These are phyloP conservation scores for Daphne laureola DNA, from an alignment of 441 rosid species.

Conservation along the genomic window DNA sequence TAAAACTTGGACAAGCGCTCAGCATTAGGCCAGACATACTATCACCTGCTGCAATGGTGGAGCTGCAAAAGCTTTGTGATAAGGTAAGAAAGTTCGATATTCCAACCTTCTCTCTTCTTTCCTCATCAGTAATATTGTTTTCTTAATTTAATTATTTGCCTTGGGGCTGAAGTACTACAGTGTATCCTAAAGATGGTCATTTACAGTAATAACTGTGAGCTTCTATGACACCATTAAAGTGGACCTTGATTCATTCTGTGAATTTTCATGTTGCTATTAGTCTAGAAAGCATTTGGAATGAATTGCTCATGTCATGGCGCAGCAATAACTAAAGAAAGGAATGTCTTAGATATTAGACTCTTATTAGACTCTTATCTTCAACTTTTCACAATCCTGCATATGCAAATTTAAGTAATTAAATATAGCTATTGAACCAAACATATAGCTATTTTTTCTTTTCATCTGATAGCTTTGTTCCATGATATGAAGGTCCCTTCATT, in stretches of 20 bases:
- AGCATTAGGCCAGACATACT: constrained; percentile 96
- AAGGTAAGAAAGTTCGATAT: constrained; percentile 43
- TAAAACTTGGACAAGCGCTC: constrained; percentile 97
- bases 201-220: not conserved
- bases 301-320: too few relatives aligned
- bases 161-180: not conserved
- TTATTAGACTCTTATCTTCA: too few relatives aligned
- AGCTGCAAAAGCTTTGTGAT: constrained; percentile 97
- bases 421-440: too few relatives aligned
- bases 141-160: not conserved
- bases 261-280: not conserved
- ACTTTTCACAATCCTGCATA: too few relatives aligned
- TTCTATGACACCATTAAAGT: not conserved
- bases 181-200: not conserved
- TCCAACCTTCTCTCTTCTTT: constrained; percentile 7
- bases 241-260: not conserved
- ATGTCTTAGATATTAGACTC: too few relatives aligned
- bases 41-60: constrained; percentile 88
- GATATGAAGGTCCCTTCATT: constrained; percentile 87
- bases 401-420: too few relatives aligned
- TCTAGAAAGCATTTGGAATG: too few relatives aligned
- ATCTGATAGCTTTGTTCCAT: constrained; percentile 29
- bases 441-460: too few relatives aligned
- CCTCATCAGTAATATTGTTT: constrained; percentile 1
- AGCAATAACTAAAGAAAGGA: too few relatives aligned